These are phyloP conservation scores for Purshia tridentata DNA, from an alignment of 306 rosid species.

Conservation along the genomic window DNA sequence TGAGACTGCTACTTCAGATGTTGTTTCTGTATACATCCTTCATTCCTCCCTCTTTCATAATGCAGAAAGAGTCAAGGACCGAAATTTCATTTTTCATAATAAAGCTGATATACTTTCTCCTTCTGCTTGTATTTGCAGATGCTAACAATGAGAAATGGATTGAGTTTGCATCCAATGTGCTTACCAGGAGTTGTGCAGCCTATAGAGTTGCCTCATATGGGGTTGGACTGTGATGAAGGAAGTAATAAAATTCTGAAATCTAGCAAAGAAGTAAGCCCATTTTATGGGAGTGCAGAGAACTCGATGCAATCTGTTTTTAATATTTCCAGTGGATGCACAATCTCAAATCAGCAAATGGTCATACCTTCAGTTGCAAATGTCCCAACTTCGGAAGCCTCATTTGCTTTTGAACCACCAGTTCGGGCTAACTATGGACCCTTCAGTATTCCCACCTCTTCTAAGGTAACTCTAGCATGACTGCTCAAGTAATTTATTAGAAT, in stretches of 20 bases:
- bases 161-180: conserved; percentile 81
- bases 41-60: background rate
- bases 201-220: conserved; percentile 47
- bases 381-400: conserved; percentile 39
- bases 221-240: conserved; percentile 48
- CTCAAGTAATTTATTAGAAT: background rate
- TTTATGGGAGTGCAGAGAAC: conserved; percentile 38
- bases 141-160: conserved; percentile 80
- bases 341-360: conserved; percentile 44
- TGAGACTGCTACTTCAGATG: background rate
- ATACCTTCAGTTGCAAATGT: conserved; percentile 41
- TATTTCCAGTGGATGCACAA: conserved; percentile 41
- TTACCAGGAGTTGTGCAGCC: conserved; percentile 63
- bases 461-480: conserved; percentile 31
- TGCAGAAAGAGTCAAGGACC: background rate
- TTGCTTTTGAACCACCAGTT: conserved; percentile 42
- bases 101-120: background rate
- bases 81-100: background rate
- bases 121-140: conserved; percentile 57
- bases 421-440: conserved; percentile 42
- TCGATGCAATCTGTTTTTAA: conserved; percentile 35
- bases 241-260: conserved; percentile 44
- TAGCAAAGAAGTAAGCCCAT: conserved; percentile 34
- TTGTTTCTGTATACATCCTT: background rate
- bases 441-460: conserved; percentile 31